Percentiles rank a stretch among this genome's conserved stretches.
Conservation (phyloP, 768 basidiomycete genomes). For the Suillus decipiens region DNA sequence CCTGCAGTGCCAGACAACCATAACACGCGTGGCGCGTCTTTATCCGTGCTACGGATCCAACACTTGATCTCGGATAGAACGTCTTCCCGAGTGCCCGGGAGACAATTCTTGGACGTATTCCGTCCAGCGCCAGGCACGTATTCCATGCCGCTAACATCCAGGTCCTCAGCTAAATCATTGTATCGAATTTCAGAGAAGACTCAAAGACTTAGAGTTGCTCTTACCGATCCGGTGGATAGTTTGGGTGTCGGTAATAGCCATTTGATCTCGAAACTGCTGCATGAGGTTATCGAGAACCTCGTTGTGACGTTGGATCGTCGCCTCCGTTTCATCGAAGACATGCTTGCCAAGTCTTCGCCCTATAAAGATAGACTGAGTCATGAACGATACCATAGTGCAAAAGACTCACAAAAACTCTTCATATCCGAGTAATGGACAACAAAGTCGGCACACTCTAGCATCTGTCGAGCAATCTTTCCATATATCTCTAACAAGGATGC, state of each 20-base stretch:
- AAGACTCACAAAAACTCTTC: too few species aligned
- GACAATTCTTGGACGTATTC: constrained; percentile 12
- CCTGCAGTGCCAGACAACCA: constrained; percentile 17
- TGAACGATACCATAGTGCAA: too few species aligned
- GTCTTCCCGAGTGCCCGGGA: constrained; percentile 14
- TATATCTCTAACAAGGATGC: too few species aligned
- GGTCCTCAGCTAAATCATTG: background rate
- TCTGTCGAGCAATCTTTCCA: too few species aligned
- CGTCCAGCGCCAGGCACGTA: constrained; percentile 1
- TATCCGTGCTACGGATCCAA: constrained; percentile 14
- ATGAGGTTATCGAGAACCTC: background rate
- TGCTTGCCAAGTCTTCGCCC: constrained; percentile 8
- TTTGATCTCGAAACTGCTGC: background rate
- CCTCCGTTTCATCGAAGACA: background rate
- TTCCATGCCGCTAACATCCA: background rate
- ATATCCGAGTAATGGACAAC: too few species aligned
- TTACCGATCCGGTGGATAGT: background rate
- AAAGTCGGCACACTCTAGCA: too few species aligned
- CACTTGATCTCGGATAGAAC: constrained; percentile 16
- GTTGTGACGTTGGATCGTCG: background rate
- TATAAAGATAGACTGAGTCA: background rate
- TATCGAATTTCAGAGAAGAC: background rate
- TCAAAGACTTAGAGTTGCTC: background rate
- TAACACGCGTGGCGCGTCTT: constrained; percentile 10
- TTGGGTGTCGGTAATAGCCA: background rate